Percentiles rank a stretch among this genome's conserved stretches.
These are phyloP conservation scores for Leptosphaerulina australis DNA, from an alignment of 2,329 filamentous ascomycete species.

Conservation along the genomic window DNA sequence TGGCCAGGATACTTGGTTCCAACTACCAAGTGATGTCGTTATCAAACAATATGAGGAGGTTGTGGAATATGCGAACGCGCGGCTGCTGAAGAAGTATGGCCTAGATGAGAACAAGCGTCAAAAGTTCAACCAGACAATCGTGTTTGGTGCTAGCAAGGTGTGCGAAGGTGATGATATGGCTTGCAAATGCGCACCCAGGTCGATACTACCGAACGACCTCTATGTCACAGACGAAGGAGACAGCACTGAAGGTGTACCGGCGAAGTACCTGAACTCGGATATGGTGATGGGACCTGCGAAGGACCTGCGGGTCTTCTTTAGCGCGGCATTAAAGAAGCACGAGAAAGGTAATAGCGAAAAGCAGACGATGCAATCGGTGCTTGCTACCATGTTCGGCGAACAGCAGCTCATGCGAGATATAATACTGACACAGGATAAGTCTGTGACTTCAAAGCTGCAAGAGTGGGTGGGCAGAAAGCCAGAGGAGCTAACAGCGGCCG, in stretches of 20 bases:
- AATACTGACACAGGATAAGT: slow-evolving; percentile 37
- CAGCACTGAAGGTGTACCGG: slow-evolving; percentile 26
- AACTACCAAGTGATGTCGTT: slow-evolving; percentile 67
- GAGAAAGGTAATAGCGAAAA: slow-evolving; percentile 39
- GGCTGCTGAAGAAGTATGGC: slow-evolving; percentile 59
- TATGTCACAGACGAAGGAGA: slow-evolving; percentile 56
- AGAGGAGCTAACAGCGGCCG: slow-evolving; percentile 27
- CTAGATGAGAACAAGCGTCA: slow-evolving; percentile 25
- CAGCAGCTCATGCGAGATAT: slow-evolving; percentile 59
- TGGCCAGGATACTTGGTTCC: slow-evolving; percentile 68
- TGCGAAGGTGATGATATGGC: slow-evolving; percentile 58
- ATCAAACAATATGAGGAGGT: slow-evolving; percentile 66
- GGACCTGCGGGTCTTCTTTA: slow-evolving; percentile 56
- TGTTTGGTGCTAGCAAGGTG: slow-evolving; percentile 62
- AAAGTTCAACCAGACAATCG: slow-evolving; percentile 57
- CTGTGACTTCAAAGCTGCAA: slow-evolving; percentile 26
- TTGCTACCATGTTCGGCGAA: slow-evolving; percentile 60
- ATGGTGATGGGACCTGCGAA: slow-evolving; percentile 59
- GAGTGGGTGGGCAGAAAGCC: slow-evolving; percentile 49
- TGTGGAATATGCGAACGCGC: slow-evolving; percentile 59
- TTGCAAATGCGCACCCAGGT: slow-evolving; percentile 61
- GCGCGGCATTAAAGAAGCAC: slow-evolving; percentile 50
- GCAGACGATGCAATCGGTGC: slow-evolving; percentile 51
- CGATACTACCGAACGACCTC: slow-evolving; percentile 56
- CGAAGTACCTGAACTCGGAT: slow-evolving; percentile 56